phyloP scores from a whole-genome alignment of 2,329 filamentous ascomycete species.

The Penicillium sp. region DNA sequence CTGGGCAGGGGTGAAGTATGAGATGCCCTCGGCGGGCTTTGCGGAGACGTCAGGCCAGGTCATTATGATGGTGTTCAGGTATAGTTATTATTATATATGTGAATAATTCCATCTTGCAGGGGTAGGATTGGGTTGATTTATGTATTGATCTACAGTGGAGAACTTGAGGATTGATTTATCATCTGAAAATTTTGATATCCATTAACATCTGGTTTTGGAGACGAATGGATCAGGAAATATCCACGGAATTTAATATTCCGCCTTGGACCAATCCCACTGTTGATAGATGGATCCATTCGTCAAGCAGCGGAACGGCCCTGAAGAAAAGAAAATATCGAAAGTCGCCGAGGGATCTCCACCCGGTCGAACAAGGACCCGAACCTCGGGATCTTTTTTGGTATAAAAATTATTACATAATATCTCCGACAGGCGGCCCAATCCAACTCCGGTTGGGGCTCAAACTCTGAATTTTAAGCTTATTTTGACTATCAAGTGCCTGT shows the following conservation, averaged over 20 bases:
- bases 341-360: conserved; percentile 2
- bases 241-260: neutral
- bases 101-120: neutral
- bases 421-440: neutral
- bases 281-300: neutral
- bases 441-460: neutral
- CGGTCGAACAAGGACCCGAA: neutral
- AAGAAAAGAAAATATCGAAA: neutral
- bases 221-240: neutral
- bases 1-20: conserved; percentile 43
- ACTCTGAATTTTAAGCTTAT: neutral
- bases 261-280: neutral
- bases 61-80: conserved; percentile 11
- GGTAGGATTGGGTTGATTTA: neutral
- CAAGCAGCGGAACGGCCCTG: neutral
- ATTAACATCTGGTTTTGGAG: neutral
- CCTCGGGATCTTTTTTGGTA: neutral
- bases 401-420: neutral
- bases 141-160: neutral
- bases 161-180: neutral
- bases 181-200: neutral
- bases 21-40: conserved; percentile 39
- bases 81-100: neutral
- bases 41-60: conserved; percentile 35
- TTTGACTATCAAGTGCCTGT: neutral